These are phyloP conservation scores for Haematococcus sp. DNA, from an alignment of 139 green algal genomes.

Conservation along the genomic window DNA sequence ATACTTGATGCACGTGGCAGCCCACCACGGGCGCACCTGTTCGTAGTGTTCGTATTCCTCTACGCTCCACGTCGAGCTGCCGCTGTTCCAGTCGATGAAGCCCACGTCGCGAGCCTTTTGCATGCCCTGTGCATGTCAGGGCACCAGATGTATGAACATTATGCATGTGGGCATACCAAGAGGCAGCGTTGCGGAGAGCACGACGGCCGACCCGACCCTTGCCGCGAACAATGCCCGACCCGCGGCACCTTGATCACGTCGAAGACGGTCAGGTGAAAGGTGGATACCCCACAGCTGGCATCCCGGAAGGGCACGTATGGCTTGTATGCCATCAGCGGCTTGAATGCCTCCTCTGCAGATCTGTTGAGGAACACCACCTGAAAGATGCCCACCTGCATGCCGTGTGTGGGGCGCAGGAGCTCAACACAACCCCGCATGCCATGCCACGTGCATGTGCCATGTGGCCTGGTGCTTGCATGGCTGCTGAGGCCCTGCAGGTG, in stretches of 20 bases:
- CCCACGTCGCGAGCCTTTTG: conserved; percentile 70
- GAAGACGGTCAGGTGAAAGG: conserved; percentile 78
- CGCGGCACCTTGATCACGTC: conserved; percentile 57
- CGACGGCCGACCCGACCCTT: neutral
- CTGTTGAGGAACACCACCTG: conserved; percentile 69
- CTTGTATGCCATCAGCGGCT: conserved; percentile 52
- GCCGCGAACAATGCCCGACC: no score
- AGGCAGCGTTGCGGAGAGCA: neutral
- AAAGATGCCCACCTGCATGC: conserved; percentile 70
- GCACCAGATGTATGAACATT: neutral
- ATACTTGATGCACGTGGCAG: no score
- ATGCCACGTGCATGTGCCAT: no score
- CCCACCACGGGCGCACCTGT: conserved; percentile 49
- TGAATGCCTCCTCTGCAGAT: conserved; percentile 69
- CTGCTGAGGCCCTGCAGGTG: no score
- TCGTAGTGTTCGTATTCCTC: conserved; percentile 93
- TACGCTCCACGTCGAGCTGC: conserved; percentile 59
- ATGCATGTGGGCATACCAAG: neutral
- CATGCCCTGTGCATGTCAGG: conserved; percentile 62
- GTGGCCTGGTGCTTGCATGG: no score
- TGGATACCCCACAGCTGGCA: conserved; percentile 74
- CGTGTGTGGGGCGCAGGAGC: neutral
- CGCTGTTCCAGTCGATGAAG: conserved; percentile 75
- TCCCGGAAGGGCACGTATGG: conserved; percentile 85
- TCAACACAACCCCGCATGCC: no score